phyloP scores from a whole-genome alignment of 179 eudicot species.

The Silene noctiflora region DNA sequence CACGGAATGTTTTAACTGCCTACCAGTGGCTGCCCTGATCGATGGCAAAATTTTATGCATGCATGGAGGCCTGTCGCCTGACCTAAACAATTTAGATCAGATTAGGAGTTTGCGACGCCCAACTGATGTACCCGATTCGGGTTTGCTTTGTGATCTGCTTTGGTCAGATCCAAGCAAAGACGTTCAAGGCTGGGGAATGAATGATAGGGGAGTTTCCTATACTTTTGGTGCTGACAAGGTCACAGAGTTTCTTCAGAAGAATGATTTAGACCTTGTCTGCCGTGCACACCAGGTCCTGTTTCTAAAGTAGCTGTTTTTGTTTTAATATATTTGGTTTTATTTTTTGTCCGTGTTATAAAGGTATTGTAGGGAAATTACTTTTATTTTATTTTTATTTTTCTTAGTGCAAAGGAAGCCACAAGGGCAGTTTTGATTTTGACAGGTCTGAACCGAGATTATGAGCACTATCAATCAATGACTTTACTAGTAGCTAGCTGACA shows the following conservation, averaged over 20 bases:
- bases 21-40: slow-evolving; percentile 48
- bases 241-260: slow-evolving; percentile 46
- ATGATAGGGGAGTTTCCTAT: slow-evolving; percentile 52
- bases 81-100: slow-evolving; percentile 40
- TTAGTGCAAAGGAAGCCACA: neutral
- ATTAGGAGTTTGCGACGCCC: slow-evolving; percentile 44
- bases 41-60: slow-evolving; percentile 50
- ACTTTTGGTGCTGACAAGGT: slow-evolving; percentile 52
- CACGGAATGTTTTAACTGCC: slow-evolving; percentile 46
- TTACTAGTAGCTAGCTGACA: neutral
- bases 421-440: neutral
- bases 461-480: neutral
- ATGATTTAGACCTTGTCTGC: slow-evolving; percentile 47
- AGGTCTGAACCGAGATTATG: neutral
- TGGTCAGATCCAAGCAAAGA: slow-evolving; percentile 56
- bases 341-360: neutral
- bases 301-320: neutral
- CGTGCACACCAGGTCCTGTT: slow-evolving; percentile 50
- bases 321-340: neutral
- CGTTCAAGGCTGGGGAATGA: slow-evolving; percentile 50
- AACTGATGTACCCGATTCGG: slow-evolving; percentile 48
- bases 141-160: slow-evolving; percentile 46
- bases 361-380: neutral
- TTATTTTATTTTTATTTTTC: neutral
- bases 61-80: slow-evolving; percentile 59